Conservation (phyloP, 345 rosid species). For the Citrus maxima region DNA sequence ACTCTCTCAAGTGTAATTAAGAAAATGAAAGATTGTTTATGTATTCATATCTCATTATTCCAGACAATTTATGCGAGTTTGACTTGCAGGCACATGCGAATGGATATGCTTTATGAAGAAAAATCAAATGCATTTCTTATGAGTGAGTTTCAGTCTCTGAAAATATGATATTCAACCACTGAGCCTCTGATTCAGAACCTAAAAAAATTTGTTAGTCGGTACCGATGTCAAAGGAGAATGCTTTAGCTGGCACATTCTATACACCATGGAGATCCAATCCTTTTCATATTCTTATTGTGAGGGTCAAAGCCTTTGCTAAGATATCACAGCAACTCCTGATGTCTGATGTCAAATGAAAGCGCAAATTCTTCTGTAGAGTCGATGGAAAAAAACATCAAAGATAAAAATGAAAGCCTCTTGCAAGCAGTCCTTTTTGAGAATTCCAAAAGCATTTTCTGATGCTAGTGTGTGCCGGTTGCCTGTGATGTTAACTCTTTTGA, state of each 20-base stretch:
- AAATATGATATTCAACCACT: neutral
- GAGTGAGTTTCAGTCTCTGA: neutral
- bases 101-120: neutral
- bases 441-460: neutral
- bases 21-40: neutral
- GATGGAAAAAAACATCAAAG: neutral
- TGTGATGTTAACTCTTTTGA: neutral
- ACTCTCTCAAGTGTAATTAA: neutral
- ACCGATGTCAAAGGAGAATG: neutral
- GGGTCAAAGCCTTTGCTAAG: neutral
- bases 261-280: neutral
- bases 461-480: neutral
- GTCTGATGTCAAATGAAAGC: neutral
- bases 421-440: neutral
- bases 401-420: too few relatives aligned
- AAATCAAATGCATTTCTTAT: neutral
- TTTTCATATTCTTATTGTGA: neutral
- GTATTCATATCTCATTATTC: neutral
- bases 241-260: neutral
- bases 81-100: neutral
- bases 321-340: neutral
- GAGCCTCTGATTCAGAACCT: neutral
- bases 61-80: neutral
- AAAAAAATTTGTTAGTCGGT: neutral
- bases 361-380: neutral